A percentile compares a stretch with the other conserved stretches of the same genome.
Evolutionary conservation across 768 basidiomycete genomes (phyloP).

Genomic region (Auriscalpium orientale): DNA sequence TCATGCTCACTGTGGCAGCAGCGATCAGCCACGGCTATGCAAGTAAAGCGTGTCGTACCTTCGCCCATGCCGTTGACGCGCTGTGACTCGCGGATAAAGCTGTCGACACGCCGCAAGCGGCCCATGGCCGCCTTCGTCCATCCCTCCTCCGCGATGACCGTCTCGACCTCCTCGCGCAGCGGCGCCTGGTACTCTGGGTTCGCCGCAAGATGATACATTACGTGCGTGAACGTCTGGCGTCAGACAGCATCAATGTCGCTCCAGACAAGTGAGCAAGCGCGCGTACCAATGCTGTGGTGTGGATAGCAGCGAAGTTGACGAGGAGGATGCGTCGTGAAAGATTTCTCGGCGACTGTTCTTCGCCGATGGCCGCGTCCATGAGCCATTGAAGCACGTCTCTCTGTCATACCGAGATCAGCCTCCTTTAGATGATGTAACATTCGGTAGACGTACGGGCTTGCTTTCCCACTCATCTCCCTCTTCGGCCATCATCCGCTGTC

Average conservation of each 20-base stretch:
- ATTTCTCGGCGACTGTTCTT: conserved; percentile 25
- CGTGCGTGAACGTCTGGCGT: conserved; percentile 21
- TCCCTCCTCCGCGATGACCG: conserved; percentile 20
- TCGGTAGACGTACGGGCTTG: conserved; percentile 16
- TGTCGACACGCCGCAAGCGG: conserved; percentile 27
- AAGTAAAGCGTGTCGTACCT: conserved; percentile 10
- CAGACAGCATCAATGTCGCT: background rate
- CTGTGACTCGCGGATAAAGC: conserved; percentile 28
- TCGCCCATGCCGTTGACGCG: conserved; percentile 18
- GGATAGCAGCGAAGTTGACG: conserved; percentile 31
- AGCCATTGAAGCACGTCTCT: conserved; percentile 42
- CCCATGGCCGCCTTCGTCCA: conserved; percentile 24
- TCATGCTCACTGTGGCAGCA: conserved; percentile 16
- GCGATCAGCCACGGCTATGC: background rate
- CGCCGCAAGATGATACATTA: conserved; percentile 23
- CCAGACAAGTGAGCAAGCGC: too few relatives aligned
- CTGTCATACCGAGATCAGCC: conserved; percentile 15
- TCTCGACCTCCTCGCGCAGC: conserved; percentile 27
- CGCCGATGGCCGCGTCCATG: conserved; percentile 28
- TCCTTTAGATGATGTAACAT: background rate
- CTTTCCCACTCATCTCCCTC: conserved; percentile 17
- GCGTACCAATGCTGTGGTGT: conserved; percentile 23
- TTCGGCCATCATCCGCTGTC: conserved; percentile 13
- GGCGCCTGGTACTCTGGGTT: conserved; percentile 19
- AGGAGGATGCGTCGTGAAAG: conserved; percentile 22